Evolutionary conservation across 2,329 filamentous ascomycete genomes (phyloP).

Genomic region (Berkeleyomyces basicola): DNA sequence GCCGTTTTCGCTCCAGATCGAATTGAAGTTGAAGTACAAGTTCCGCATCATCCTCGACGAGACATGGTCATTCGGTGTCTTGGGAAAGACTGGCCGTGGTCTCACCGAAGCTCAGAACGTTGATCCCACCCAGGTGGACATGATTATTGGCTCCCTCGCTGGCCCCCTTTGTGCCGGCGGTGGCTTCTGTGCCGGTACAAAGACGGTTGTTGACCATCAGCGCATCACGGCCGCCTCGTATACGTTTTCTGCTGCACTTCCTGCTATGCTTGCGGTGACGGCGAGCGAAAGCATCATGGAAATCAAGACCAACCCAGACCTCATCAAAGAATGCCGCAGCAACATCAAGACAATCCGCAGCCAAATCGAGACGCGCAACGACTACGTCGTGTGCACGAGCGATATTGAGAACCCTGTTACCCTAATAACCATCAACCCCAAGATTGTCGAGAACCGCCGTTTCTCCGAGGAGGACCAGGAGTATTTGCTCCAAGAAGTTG

Average conservation of each 20-base stretch:
- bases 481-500: slow-evolving; percentile 67
- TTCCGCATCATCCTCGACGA: slow-evolving; percentile 96
- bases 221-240: slow-evolving; percentile 84
- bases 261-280: slow-evolving; percentile 87
- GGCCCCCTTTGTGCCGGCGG: slow-evolving; percentile 83
- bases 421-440: slow-evolving; percentile 66
- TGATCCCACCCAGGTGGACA: slow-evolving; percentile 81
- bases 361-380: slow-evolving; percentile 81
- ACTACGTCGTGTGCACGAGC: slow-evolving; percentile 79
- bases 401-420: slow-evolving; percentile 72
- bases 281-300: slow-evolving; percentile 80
- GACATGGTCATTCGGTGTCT: slow-evolving; percentile 90
- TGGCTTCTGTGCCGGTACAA: slow-evolving; percentile 84
- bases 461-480: slow-evolving; percentile 65
- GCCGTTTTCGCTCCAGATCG: slow-evolving; percentile 29
- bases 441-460: slow-evolving; percentile 56
- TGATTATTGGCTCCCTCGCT: slow-evolving; percentile 87
- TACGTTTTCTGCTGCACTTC: slow-evolving; percentile 87
- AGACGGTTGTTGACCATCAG: slow-evolving; percentile 90
- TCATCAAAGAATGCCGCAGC: slow-evolving; percentile 62
- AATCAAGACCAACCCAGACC: slow-evolving; percentile 72
- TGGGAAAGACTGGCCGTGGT: slow-evolving; percentile 79
- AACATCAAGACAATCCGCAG: slow-evolving; percentile 73
- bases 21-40: slow-evolving; percentile 91
- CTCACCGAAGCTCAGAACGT: slow-evolving; percentile 95